Base-by-base conservation (phyloP, 345 rosid genomes). In the Dovyalis caffra region DNA sequence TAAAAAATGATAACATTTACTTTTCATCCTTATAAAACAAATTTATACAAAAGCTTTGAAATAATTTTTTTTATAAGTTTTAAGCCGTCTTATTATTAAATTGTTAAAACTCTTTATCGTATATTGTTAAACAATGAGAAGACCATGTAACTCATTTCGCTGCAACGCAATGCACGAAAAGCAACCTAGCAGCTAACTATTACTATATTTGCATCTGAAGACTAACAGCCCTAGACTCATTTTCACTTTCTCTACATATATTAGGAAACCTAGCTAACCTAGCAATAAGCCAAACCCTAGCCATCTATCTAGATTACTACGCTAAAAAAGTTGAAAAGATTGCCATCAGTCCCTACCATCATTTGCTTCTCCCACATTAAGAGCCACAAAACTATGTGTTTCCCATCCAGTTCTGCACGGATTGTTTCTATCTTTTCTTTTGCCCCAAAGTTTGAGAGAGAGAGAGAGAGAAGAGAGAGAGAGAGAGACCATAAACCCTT, bases 261-360 rank as follows among this genome's bases (percentile, higher is more conserved):
- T 21, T 18, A 26, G 32, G 72, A 34, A 18, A 16, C 21, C 51
- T 47, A 47, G 51, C 51, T 4, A 47, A 1, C n/a, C 6, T 4
- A 16, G 20, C 51, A 15, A 16, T 18, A n/a, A n/a, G n/a, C n/a
- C n/a, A n/a, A 33, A 33, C 4, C 37, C 37, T 4, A 34, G 37
- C 37, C 37, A n/a, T n/a, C n/a, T n/a, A n/a, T n/a, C n/a, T n/a
- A n/a, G n/a, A n/a, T n/a, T n/a, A n/a, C n/a, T n/a, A n/a, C 0
- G 62, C 8, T 12, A 4, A 64, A 64, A 32, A 32, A 12, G 35
- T 5, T 64, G 38, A 69, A 49, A 72, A 29, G 64, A 47, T 63
- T 37, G 34, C 28, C 16, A 68, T 0, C 12, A 64, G 78, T 56
- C 62, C 74, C 67, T 64, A 20, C 65, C 75, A 49, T 64, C 3